phyloP scores from a whole-genome alignment of 2,329 filamentous ascomycete species.

The Pseudonectria foliicola region DNA sequence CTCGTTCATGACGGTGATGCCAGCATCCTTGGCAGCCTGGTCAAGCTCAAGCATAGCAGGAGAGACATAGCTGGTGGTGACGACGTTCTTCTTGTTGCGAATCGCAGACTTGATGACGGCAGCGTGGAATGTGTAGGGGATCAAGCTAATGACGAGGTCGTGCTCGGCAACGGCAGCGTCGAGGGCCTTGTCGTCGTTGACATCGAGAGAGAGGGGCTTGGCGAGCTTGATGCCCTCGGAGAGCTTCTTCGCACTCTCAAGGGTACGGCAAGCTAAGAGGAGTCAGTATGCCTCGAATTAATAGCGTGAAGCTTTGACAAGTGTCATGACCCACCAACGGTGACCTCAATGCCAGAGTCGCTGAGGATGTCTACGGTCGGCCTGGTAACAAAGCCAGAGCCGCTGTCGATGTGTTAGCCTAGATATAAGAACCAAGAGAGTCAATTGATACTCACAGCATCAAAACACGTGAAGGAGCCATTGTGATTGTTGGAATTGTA shows the following conservation, averaged over 20 bases:
- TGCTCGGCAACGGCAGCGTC: conserved; percentile 74
- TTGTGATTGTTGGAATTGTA: conserved; percentile 1
- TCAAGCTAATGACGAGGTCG: conserved; percentile 73
- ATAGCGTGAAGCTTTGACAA: neutral
- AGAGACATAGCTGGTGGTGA: conserved; percentile 90
- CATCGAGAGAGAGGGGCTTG: conserved; percentile 75
- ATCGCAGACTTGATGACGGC: conserved; percentile 91
- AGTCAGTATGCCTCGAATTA: conserved; percentile 2
- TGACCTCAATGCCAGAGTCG: conserved; percentile 54
- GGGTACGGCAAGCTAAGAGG: conserved; percentile 66
- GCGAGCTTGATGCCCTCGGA: conserved; percentile 65
- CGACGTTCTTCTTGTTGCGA: conserved; percentile 88
- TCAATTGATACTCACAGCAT: conserved; percentile 5
- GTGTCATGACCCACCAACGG: conserved; percentile 47
- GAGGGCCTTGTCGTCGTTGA: conserved; percentile 66
- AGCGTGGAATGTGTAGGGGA: conserved; percentile 87
- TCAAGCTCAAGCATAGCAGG: conserved; percentile 90
- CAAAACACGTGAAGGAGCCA: conserved; percentile 11
- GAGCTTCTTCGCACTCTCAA: conserved; percentile 70
- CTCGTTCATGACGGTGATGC: conserved; percentile 97
- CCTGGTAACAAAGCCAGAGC: conserved; percentile 48
- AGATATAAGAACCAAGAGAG: neutral
- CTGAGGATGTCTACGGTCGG: conserved; percentile 59
- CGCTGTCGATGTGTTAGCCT: conserved; percentile 11
- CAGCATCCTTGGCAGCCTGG: conserved; percentile 73